These are phyloP conservation scores for Paspalum vaginatum DNA, from an alignment of 176 grass and related monocot genomes.

Conservation along the genomic window DNA sequence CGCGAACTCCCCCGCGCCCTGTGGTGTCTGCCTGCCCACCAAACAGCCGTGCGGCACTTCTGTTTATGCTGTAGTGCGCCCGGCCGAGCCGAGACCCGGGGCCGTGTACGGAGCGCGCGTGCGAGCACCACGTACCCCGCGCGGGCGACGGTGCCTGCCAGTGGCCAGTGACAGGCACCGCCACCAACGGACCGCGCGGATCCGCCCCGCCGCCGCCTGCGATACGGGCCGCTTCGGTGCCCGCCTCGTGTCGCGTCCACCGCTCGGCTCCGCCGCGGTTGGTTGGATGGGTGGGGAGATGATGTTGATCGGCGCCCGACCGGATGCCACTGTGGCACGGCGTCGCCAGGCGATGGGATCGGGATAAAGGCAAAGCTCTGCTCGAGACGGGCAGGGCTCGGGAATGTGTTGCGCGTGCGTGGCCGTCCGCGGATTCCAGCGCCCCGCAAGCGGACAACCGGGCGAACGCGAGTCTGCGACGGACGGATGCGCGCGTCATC, in stretches of 20 bases:
- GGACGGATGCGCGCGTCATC: not conserved
- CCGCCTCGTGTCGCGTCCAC: not conserved
- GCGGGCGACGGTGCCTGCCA: no score
- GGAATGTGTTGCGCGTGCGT: slow-evolving; percentile 15
- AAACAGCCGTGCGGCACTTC: slow-evolving; percentile 8
- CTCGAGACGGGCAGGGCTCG: no score
- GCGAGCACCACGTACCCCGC: not conserved
- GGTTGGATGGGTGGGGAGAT: no score
- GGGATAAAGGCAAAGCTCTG: not conserved
- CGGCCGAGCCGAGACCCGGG: not conserved
- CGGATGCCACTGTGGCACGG: no score
- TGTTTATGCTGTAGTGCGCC: not conserved
- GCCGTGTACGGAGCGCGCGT: not conserved
- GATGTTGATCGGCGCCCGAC: no score
- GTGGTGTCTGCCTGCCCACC: slow-evolving; percentile 13
- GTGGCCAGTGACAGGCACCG: no score
- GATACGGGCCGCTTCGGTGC: not conserved
- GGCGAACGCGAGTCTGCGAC: not conserved
- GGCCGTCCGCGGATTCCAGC: slow-evolving; percentile 34
- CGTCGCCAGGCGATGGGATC: not conserved
- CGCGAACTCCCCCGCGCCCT: no score
- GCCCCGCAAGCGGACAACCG: slow-evolving; percentile 44
- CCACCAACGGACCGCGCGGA: not conserved
- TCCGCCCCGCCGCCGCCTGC: not conserved
- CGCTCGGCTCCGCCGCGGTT: no score